A percentile compares a stretch with the other conserved stretches of the same genome.
Conservation (phyloP, 768 basidiomycete species). For the Boletus barrowsii region DNA sequence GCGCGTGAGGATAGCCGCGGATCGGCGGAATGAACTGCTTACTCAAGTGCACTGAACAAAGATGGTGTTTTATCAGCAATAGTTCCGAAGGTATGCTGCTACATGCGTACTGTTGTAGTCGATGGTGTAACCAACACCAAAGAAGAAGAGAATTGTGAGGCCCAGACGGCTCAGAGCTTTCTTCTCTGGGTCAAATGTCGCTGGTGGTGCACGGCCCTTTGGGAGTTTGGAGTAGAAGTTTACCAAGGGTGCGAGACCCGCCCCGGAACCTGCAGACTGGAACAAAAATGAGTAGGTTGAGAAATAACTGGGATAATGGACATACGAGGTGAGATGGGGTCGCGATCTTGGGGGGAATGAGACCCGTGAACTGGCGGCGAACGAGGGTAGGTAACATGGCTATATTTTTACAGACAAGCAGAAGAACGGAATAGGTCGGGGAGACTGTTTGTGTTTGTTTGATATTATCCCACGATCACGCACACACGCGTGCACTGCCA, state of each 20-base stretch:
- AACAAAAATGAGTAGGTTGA: constrained; percentile 8
- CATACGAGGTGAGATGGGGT: constrained; percentile 82
- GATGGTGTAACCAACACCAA: constrained; percentile 65
- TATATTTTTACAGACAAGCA: constrained; percentile 4
- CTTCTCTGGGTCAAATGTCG: constrained; percentile 71
- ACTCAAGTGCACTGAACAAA: constrained; percentile 76
- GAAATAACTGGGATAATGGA: neutral
- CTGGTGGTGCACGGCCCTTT: constrained; percentile 72
- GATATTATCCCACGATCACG: constrained; percentile 17
- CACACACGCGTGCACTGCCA: neutral
- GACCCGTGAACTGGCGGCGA: constrained; percentile 78
- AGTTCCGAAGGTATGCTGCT: neutral
- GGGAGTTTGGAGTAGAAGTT: constrained; percentile 97
- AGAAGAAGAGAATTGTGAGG: constrained; percentile 64
- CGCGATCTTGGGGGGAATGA: constrained; percentile 95
- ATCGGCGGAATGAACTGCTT: constrained; percentile 31
- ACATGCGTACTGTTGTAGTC: constrained; percentile 81
- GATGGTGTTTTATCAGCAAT: constrained; percentile 8
- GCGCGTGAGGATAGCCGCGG: constrained; percentile 21
- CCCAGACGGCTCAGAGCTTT: constrained; percentile 60
- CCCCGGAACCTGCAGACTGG: constrained; percentile 79
- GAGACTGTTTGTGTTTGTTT: constrained; percentile 18
- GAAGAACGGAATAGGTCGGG: constrained; percentile 24
- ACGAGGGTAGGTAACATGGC: constrained; percentile 81
- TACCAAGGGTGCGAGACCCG: constrained; percentile 79